Conservation (phyloP, 306 rosid genomes). For the Cicer arietinum region DNA sequence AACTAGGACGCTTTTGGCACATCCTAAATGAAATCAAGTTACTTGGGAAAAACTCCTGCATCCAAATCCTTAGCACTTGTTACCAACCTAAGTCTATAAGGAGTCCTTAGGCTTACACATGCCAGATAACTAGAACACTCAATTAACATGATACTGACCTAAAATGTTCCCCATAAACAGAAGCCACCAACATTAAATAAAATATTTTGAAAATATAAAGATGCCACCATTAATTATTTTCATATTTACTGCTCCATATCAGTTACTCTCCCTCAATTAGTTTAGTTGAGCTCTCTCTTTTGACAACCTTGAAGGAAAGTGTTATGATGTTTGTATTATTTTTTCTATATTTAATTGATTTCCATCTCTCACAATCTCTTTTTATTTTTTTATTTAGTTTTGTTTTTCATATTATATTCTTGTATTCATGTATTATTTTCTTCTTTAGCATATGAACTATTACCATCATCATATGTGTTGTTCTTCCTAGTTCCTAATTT, state of each 20-base stretch:
- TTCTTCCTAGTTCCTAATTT: slow-evolving; percentile 14
- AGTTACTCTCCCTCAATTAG: neutral
- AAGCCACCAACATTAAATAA: slow-evolving; percentile 2
- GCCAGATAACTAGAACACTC: neutral
- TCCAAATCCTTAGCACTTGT: neutral
- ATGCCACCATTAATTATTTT: neutral
- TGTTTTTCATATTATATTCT: neutral
- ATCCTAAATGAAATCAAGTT: neutral
- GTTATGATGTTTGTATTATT: slow-evolving; percentile 2
- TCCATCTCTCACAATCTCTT: slow-evolving; percentile 11
- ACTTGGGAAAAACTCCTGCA: neutral
- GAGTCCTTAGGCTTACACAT: neutral
- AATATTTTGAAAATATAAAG: slow-evolving; percentile 1
- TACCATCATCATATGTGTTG: neutral
- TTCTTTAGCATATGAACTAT: slow-evolving; percentile 25
- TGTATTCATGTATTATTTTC: neutral
- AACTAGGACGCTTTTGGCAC: neutral
- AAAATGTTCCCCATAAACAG: neutral
- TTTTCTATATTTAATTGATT: neutral
- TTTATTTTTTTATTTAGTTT: neutral
- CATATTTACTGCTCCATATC: neutral
- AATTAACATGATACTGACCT: neutral
- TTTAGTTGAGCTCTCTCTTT: neutral
- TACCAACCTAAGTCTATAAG: neutral
- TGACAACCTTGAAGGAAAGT: slow-evolving; percentile 23